Base-by-base conservation (phyloP, 441 rosid genomes). In the Populus hybrid region DNA sequence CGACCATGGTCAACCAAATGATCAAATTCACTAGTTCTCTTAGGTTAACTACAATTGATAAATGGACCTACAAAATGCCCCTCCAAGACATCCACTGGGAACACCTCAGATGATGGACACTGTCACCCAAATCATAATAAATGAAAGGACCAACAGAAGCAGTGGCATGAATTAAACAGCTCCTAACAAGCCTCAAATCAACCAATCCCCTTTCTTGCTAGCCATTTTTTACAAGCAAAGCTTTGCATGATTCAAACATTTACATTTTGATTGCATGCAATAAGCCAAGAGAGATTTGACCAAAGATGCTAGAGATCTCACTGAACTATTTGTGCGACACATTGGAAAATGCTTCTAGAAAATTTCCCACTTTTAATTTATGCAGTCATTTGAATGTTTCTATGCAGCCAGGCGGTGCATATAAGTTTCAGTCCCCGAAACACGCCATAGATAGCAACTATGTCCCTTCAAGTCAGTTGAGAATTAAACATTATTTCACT, bases 51-150 rank as follows among this genome's bases (percentile, higher is more conserved):
- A 38, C 42, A 38, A 38, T 38, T 38, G 42, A 38, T 38, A 38
- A 38, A 38, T 2, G 3, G 38, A 7, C 38, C 82, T 1, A 75
- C 72, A 76, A 85, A 80, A 82, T 73, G 72, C 9, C 85, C 76
- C 73, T 79, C 79, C 38, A 0, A 5, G 32, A 35, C 8, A 35
- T 85, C 82, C 57, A 28, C 75, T 1, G 73, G 32, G 32, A 30
- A 76, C 32, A 67, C 32, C 38, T 67, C n/a, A 67, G n/a, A 36
- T 38, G 30, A 69, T 69, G 23, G 23, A 69, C 28, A 30, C 32
- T 3, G 32, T 3, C 32, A 3, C 4, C 72, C 30, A 69, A 21
- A 38, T 38, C 72, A 40, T 70, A 28, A 71, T 26, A 46, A 71
- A n/a, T 26, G n/a, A 16, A 8, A 69, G n/a, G 28, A 69, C 53